A percentile compares a stretch with the other conserved stretches of the same genome.
phyloP scores from a whole-genome alignment of 495 filamentous ascomycete genomes.

The Neurospora terricola region DNA sequence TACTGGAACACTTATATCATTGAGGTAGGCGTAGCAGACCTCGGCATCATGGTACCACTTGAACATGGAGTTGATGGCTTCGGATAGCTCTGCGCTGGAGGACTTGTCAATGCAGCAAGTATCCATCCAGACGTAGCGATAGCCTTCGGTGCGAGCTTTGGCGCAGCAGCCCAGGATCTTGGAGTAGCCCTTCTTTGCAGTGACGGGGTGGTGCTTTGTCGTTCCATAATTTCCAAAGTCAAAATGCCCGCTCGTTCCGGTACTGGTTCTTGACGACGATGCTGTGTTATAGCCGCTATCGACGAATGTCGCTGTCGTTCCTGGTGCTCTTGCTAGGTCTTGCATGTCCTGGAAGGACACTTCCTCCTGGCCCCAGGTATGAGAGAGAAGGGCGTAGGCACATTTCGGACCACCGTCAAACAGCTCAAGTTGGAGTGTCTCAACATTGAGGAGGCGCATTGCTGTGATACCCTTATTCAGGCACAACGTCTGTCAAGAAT shows the following conservation, averaged over 20 bases:
- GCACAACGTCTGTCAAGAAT: neutral
- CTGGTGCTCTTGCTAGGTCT: neutral
- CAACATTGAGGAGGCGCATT: constrained; percentile 22
- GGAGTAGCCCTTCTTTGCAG: constrained; percentile 1
- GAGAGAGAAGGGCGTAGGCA: constrained; percentile 23
- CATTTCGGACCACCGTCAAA: constrained; percentile 7
- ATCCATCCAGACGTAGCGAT: constrained; percentile 31
- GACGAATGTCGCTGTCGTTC: neutral
- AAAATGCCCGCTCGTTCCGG: neutral
- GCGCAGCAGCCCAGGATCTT: constrained; percentile 7
- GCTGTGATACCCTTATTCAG: neutral
- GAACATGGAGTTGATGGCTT: constrained; percentile 13
- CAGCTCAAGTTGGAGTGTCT: constrained; percentile 13
- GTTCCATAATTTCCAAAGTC: neutral
- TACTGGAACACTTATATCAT: constrained; percentile 10
- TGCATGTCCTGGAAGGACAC: constrained; percentile 14
- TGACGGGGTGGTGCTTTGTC: neutral
- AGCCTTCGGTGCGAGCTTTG: constrained; percentile 4
- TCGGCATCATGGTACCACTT: constrained; percentile 17
- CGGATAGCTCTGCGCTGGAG: constrained; percentile 20
- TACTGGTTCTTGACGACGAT: neutral
- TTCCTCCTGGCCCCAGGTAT: constrained; percentile 21
- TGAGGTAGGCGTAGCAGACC: constrained; percentile 26
- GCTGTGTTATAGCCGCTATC: neutral
- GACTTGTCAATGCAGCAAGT: constrained; percentile 34